Conservation (phyloP, 2,329 filamentous ascomycete genomes). For the Cladosporium sphaerospermum region DNA sequence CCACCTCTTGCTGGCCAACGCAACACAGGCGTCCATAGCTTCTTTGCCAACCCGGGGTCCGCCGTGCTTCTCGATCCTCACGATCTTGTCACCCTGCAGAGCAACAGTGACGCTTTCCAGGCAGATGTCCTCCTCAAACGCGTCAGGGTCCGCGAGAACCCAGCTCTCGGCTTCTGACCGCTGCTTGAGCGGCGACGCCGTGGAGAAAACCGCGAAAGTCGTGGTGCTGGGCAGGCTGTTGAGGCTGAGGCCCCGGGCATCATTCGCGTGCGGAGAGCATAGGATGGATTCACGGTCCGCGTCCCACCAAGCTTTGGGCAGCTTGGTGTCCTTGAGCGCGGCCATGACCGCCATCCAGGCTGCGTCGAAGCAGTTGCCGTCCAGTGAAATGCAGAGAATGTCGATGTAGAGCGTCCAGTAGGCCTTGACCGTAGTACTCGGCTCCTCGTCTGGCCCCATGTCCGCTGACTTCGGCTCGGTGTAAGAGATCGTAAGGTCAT, state of each 20-base stretch:
- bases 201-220: conserved; percentile 72
- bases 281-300: conserved; percentile 70
- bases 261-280: conserved; percentile 57
- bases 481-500: conserved; percentile 63
- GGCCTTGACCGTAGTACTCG: conserved; percentile 57
- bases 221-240: conserved; percentile 66
- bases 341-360: conserved; percentile 81
- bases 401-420: conserved; percentile 97
- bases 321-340: conserved; percentile 67
- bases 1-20: conserved; percentile 1
- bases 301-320: conserved; percentile 80
- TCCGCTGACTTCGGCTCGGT: conserved; percentile 29
- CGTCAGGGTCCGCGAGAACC: conserved; percentile 83
- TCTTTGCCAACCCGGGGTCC: conserved; percentile 63
- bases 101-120: conserved; percentile 77
- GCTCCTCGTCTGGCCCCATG: conserved; percentile 40
- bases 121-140: conserved; percentile 80
- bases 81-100: conserved; percentile 42
- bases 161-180: conserved; percentile 43
- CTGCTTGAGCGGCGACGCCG: conserved; percentile 45
- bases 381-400: conserved; percentile 86
- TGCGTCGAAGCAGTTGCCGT: conserved; percentile 86
- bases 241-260: conserved; percentile 54
- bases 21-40: conserved; percentile 54
- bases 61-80: conserved; percentile 77